Evolutionary conservation across 2,329 filamentous ascomycete genomes (phyloP).

Genomic region (Botrytis cinerea): DNA sequence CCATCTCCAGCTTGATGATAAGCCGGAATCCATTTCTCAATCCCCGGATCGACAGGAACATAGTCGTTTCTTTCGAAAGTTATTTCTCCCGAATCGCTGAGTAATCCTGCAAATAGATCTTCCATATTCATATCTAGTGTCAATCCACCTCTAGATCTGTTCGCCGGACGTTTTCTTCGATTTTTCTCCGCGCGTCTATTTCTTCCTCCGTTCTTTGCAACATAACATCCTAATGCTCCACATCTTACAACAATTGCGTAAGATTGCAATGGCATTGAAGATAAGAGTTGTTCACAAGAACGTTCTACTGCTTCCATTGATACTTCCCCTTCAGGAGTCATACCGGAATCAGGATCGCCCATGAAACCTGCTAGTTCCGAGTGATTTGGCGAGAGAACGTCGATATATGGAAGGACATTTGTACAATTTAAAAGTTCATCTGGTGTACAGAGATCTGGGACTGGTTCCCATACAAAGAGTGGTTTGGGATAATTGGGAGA

Average conservation of each 20-base stretch:
- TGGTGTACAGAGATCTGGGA: conserved; percentile 82
- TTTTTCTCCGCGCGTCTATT: conserved; percentile 29
- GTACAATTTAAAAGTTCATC: conserved; percentile 66
- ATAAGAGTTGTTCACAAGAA: conserved; percentile 62
- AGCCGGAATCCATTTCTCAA: conserved; percentile 76
- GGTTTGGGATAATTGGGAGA: conserved; percentile 52
- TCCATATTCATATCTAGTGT: conserved; percentile 64
- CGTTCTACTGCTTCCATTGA: conserved; percentile 56
- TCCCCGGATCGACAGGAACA: conserved; percentile 52
- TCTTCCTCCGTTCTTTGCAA: conserved; percentile 48
- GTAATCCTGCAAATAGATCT: conserved; percentile 59
- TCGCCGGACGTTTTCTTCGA: conserved; percentile 33
- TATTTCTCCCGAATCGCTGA: conserved; percentile 54
- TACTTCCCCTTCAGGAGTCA: conserved; percentile 46
- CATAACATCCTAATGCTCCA: conserved; percentile 71
- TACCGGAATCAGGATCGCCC: conserved; percentile 52
- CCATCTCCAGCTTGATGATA: conserved; percentile 54
- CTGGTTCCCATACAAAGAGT: conserved; percentile 91
- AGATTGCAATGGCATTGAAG: conserved; percentile 63
- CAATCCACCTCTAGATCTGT: conserved; percentile 52
- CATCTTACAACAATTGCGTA: conserved; percentile 70
- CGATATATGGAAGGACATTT: conserved; percentile 61
- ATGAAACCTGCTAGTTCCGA: conserved; percentile 86
- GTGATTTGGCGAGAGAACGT: conserved; percentile 78
- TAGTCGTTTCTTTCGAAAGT: conserved; percentile 51